phyloP scores from a whole-genome alignment of 495 filamentous ascomycete genomes.

The Cryomyces minteri region DNA sequence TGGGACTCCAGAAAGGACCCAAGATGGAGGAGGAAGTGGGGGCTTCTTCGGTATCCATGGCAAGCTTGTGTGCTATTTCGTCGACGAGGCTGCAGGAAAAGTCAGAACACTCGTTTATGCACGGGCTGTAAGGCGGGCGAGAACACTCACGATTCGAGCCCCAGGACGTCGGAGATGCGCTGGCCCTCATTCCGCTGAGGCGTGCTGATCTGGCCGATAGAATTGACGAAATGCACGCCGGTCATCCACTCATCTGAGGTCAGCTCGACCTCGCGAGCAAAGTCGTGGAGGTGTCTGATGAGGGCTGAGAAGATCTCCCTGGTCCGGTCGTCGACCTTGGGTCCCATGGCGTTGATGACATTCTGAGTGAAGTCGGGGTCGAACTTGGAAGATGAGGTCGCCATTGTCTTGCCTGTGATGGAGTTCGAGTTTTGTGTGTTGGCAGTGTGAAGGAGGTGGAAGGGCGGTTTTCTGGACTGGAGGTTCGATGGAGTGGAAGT shows the following conservation, averaged over 20 bases:
- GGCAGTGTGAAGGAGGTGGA: background rate
- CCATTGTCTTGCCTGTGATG: background rate
- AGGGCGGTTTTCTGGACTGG: background rate
- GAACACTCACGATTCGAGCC: constrained; percentile 52
- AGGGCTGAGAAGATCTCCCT: constrained; percentile 44
- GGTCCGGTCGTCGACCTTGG: constrained; percentile 49
- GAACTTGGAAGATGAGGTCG: background rate
- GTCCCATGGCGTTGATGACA: constrained; percentile 59
- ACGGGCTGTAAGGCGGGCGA: background rate
- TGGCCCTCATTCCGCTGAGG: constrained; percentile 57
- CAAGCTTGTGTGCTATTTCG: constrained; percentile 58
- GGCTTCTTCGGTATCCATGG: constrained; percentile 42
- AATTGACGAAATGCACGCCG: constrained; percentile 42
- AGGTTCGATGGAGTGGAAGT: background rate
- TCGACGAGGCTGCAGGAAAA: constrained; percentile 42
- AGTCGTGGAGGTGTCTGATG: constrained; percentile 67
- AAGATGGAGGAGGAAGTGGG: constrained; percentile 73
- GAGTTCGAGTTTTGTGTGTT: no score
- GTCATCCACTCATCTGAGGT: constrained; percentile 69
- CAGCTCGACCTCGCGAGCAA: constrained; percentile 65
- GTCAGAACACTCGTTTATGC: background rate
- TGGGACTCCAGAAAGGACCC: constrained; percentile 74
- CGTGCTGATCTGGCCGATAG: constrained; percentile 34
- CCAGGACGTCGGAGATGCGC: constrained; percentile 60
- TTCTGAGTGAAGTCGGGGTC: constrained; percentile 61